Evolutionary conservation across 1,139 yeast genomes (phyloP).

Genomic region (Diutina siamensis): DNA sequence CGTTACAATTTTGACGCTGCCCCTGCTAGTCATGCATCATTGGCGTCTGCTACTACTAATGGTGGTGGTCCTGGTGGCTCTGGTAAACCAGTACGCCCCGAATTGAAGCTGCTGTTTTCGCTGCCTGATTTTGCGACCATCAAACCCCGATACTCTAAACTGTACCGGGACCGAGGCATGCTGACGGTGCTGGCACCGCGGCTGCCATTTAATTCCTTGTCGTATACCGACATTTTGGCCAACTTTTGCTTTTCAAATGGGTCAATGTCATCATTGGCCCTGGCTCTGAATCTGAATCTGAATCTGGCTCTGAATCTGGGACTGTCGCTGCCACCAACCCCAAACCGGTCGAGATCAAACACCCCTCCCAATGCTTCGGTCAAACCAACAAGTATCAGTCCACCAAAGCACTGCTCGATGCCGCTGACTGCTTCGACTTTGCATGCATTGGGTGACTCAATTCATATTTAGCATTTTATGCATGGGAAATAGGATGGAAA

Average conservation of each 20-base stretch:
- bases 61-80: too few species aligned
- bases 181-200: neutral
- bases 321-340: neutral
- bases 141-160: neutral
- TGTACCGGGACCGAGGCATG: neutral
- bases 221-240: conserved; percentile 4
- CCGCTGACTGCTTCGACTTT: conserved; percentile 4
- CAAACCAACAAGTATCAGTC: neutral
- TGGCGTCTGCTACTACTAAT: too few species aligned
- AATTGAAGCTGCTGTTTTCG: conserved; percentile 1
- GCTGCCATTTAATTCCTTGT: neutral
- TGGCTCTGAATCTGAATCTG: too few species aligned
- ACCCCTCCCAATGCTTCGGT: neutral
- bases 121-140: neutral
- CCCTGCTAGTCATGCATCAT: too few species aligned
- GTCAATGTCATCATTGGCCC: neutral
- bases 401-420: neutral
- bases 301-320: too few species aligned
- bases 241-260: conserved; percentile 3
- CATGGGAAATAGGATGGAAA: too few species aligned
- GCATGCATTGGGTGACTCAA: conserved; percentile 3
- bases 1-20: neutral
- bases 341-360: neutral
- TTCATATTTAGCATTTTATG: conserved; percentile 5
- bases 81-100: neutral